These are phyloP conservation scores for Silene vulgaris DNA, from an alignment of 179 eudicot genomes.

Conservation along the genomic window DNA sequence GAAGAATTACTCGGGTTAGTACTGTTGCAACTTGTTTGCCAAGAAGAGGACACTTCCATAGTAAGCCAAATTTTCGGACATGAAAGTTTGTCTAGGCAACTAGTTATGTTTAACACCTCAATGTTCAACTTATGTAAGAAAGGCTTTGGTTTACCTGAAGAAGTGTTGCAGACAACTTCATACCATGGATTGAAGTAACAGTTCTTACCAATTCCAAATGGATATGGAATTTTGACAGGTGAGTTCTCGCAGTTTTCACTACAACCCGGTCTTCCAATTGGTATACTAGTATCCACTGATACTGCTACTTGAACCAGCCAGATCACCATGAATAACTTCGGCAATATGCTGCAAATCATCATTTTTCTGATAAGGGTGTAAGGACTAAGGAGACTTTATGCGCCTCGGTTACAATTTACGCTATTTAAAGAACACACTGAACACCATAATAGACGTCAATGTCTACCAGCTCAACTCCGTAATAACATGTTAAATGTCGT, in stretches of 20 bases:
- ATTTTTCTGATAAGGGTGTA: neutral
- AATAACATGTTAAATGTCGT: neutral
- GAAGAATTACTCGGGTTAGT: neutral
- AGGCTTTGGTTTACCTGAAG: slow-evolving; percentile 15
- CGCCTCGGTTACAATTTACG: neutral
- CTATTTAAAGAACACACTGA: neutral
- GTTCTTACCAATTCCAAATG: slow-evolving; percentile 23
- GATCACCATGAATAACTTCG: neutral
- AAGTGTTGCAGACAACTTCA: slow-evolving; percentile 29
- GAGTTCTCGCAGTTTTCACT: slow-evolving; percentile 21
- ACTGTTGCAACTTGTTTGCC: slow-evolving; percentile 18
- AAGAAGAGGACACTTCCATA: slow-evolving; percentile 15
- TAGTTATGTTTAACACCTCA: slow-evolving; percentile 20
- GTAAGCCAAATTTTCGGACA: neutral
- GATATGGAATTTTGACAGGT: slow-evolving; percentile 19
- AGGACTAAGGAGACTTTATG: neutral
- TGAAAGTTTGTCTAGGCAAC: neutral
- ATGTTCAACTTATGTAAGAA: slow-evolving; percentile 17
- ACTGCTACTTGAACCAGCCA: slow-evolving; percentile 5
- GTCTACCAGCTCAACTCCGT: neutral
- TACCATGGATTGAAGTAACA: slow-evolving; percentile 26
- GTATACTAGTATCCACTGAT: neutral
- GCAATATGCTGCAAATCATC: neutral
- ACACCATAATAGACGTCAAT: neutral
- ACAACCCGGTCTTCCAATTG: slow-evolving; percentile 20